Conservation (phyloP, 106 monocot species). For the Xerophyta viscosa region DNA sequence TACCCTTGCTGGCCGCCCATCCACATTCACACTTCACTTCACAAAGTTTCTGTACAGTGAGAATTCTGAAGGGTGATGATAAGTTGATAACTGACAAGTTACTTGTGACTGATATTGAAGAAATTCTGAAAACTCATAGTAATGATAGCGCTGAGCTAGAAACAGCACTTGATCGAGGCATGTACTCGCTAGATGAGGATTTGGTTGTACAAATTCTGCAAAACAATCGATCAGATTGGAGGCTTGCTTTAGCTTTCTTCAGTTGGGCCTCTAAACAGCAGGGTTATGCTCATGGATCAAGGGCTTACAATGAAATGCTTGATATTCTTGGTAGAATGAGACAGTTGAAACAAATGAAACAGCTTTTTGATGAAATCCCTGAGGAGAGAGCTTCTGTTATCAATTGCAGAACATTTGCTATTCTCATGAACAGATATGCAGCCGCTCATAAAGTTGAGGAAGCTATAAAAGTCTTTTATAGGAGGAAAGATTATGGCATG, state of each 20-base stretch:
- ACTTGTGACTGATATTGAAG: conserved; percentile 23
- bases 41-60: no score
- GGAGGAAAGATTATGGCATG: conserved; percentile 63
- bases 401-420: conserved; percentile 50
- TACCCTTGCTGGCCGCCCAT: no score
- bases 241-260: conserved; percentile 52
- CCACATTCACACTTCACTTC: no score
- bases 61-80: no score
- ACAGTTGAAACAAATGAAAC: conserved; percentile 46
- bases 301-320: conserved; percentile 65
- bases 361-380: conserved; percentile 62
- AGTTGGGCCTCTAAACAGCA: conserved; percentile 42
- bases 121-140: conserved; percentile 29
- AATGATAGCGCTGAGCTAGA: conserved; percentile 18
- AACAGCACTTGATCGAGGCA: conserved; percentile 17
- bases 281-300: conserved; percentile 42
- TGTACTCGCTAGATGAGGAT: conserved; percentile 33
- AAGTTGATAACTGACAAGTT: conserved; percentile 5
- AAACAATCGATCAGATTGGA: conserved; percentile 53
- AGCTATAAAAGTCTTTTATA: conserved; percentile 64
- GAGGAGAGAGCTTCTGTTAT: conserved; percentile 15
- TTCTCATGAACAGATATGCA: conserved; percentile 59
- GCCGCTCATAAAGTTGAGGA: conserved; percentile 50
- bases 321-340: conserved; percentile 82
- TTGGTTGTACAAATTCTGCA: conserved; percentile 48